A percentile compares a stretch with the other conserved stretches of the same genome.
These are phyloP conservation scores for Phytophthora crassamura DNA, from an alignment of 352 stramenopile species.

Conservation along the genomic window DNA sequence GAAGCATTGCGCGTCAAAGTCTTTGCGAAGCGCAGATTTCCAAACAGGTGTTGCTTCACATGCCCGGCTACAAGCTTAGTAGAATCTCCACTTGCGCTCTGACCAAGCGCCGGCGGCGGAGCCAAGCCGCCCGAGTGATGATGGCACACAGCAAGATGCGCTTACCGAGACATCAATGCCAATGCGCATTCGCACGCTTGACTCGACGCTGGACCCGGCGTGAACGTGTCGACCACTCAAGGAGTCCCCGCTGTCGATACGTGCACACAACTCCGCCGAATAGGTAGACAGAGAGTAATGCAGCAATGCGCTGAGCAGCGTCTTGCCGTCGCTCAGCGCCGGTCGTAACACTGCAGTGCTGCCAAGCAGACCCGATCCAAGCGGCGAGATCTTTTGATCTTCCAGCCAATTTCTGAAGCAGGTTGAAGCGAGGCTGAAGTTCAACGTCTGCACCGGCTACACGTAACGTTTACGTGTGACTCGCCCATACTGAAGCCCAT, in stretches of 20 bases:
- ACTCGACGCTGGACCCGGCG: not conserved
- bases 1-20: too few species aligned
- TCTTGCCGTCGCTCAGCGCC: not conserved
- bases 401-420: constrained; percentile 9
- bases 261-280: too few species aligned
- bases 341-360: too few species aligned
- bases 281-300: too few species aligned
- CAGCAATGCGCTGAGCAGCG: not conserved
- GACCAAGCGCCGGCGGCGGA: too few species aligned
- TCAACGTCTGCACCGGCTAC: constrained; percentile 31
- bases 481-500: constrained; percentile 27
- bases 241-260: too few species aligned
- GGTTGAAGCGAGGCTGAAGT: constrained; percentile 31
- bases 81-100: too few species aligned
- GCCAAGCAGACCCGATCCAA: too few species aligned
- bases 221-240: not conserved
- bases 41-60: too few species aligned
- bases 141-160: not conserved
- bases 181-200: not conserved
- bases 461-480: constrained; percentile 29
- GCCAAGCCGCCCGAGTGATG: not conserved
- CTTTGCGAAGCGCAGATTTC: too few species aligned
- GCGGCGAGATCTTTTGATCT: constrained; percentile 6
- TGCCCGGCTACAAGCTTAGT: too few species aligned
- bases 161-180: not conserved